Conservation (phyloP, 2,329 filamentous ascomycete species). For the Penicillium olsonii region DNA sequence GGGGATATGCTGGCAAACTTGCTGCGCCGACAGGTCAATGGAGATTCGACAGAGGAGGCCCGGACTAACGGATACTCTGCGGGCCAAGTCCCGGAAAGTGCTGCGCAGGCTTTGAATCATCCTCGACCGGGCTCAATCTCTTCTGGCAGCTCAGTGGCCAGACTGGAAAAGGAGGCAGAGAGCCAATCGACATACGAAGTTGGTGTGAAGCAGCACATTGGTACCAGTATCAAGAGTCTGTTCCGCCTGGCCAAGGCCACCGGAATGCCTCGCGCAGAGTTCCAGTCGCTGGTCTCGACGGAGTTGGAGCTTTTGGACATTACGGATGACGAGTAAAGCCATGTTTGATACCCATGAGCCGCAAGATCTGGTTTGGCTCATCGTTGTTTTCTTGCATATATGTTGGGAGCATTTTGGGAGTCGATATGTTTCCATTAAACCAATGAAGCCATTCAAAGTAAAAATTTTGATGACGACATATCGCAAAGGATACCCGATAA, state of each 20-base stretch:
- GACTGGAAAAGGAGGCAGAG: constrained; percentile 56
- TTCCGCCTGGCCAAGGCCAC: constrained; percentile 61
- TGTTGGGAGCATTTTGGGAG: constrained; percentile 7
- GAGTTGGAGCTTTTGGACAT: constrained; percentile 61
- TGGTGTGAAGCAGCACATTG: constrained; percentile 64
- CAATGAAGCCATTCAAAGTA: neutral
- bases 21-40: constrained; percentile 42
- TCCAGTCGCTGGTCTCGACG: constrained; percentile 59
- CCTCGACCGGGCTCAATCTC: constrained; percentile 47
- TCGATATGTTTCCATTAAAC: neutral
- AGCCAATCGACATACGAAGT: constrained; percentile 57
- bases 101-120: constrained; percentile 39
- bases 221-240: constrained; percentile 64
- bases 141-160: constrained; percentile 52
- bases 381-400: constrained; percentile 11
- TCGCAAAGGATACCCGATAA: constrained; percentile 11
- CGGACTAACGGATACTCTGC: constrained; percentile 25
- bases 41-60: constrained; percentile 19
- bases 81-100: constrained; percentile 23
- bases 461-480: neutral
- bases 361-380: constrained; percentile 12
- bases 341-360: constrained; percentile 24
- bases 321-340: constrained; percentile 50
- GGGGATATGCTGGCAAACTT: constrained; percentile 52
- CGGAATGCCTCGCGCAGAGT: constrained; percentile 61